Evolutionary conservation across 2,329 filamentous ascomycete species (phyloP).

Genomic region (Didymella keratinophila): DNA sequence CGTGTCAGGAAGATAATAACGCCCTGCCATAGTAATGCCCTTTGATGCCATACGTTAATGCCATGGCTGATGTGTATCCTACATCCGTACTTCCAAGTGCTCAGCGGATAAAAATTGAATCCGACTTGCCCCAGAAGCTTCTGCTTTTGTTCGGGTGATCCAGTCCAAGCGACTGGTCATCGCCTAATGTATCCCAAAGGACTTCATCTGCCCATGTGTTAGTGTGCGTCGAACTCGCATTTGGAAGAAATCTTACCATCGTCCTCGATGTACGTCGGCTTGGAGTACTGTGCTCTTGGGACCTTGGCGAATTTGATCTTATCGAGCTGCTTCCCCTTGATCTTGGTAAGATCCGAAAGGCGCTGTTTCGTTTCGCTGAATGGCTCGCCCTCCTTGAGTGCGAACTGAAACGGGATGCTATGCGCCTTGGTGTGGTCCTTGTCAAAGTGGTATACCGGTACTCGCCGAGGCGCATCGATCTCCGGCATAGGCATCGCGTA

Average conservation of each 20-base stretch:
- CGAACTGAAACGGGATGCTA: slow-evolving; percentile 89
- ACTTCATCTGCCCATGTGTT: slow-evolving; percentile 53
- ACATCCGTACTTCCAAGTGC: slow-evolving; percentile 21
- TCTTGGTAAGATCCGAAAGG: slow-evolving; percentile 88
- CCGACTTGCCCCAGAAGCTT: slow-evolving; percentile 66
- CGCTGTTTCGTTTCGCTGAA: slow-evolving; percentile 94
- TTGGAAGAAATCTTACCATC: slow-evolving; percentile 74
- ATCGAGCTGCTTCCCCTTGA: slow-evolving; percentile 98
- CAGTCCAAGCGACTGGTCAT: slow-evolving; percentile 58
- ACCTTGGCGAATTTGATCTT: slow-evolving; percentile 93
- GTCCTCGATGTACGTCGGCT: slow-evolving; percentile 76
- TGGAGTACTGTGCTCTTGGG: slow-evolving; percentile 73
- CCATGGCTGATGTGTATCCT: slow-evolving; percentile 31
- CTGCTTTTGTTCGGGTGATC: slow-evolving; percentile 70
- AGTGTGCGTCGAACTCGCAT: slow-evolving; percentile 1
- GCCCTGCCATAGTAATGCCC: slow-evolving; percentile 19
- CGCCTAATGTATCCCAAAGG: slow-evolving; percentile 53
- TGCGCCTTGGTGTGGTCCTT: slow-evolving; percentile 84
- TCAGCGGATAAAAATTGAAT: slow-evolving; percentile 69
- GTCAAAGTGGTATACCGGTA: slow-evolving; percentile 91
- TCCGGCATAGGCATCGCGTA: slow-evolving; percentile 83
- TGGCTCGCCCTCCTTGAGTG: slow-evolving; percentile 82
- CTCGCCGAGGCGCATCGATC: slow-evolving; percentile 70
- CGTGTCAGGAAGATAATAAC: slow-evolving; percentile 15
- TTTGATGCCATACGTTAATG: slow-evolving; percentile 11